Evolutionary conservation across 116 monocot genomes (phyloP).

Genomic region (Zostera marina): DNA sequence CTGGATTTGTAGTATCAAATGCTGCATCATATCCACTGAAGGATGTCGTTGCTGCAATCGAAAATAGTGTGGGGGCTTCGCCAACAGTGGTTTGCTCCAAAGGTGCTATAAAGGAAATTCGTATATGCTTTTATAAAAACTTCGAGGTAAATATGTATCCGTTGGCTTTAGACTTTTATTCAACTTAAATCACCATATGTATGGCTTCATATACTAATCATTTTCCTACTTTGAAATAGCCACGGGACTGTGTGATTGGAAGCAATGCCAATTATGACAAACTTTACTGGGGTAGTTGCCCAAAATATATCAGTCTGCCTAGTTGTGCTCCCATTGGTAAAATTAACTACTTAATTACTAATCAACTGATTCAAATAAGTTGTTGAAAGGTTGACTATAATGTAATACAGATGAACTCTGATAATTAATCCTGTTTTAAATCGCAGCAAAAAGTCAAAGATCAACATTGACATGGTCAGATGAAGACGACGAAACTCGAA

Average conservation of each 20-base stretch:
- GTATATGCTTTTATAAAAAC: slow-evolving; percentile 72
- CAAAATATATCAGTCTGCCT: too few species aligned
- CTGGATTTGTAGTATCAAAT: slow-evolving; percentile 57
- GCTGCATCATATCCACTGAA: slow-evolving; percentile 32
- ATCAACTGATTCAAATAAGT: too few species aligned
- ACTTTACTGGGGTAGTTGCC: too few species aligned
- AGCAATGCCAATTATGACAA: too few species aligned
- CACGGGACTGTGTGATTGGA: too few species aligned
- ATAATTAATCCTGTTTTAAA: not conserved
- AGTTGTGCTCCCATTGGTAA: too few species aligned
- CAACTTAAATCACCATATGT: not conserved
- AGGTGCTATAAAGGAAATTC: slow-evolving; percentile 57
- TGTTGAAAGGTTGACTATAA: too few species aligned
- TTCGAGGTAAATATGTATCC: slow-evolving; percentile 31
- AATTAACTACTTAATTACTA: too few species aligned
- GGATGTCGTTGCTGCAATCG: slow-evolving; percentile 37
- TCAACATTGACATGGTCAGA: not conserved
- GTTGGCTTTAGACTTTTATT: not conserved
- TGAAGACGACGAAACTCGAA: slow-evolving; percentile 1
- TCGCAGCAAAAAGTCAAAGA: not conserved
- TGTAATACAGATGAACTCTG: not conserved
- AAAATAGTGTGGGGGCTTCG: slow-evolving; percentile 47
- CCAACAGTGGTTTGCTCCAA: slow-evolving; percentile 48
- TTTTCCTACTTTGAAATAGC: too few species aligned
- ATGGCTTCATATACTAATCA: too few species aligned